Base-by-base conservation (phyloP, 768 basidiomycete species). In the Kwoniella bestiolae region DNA sequence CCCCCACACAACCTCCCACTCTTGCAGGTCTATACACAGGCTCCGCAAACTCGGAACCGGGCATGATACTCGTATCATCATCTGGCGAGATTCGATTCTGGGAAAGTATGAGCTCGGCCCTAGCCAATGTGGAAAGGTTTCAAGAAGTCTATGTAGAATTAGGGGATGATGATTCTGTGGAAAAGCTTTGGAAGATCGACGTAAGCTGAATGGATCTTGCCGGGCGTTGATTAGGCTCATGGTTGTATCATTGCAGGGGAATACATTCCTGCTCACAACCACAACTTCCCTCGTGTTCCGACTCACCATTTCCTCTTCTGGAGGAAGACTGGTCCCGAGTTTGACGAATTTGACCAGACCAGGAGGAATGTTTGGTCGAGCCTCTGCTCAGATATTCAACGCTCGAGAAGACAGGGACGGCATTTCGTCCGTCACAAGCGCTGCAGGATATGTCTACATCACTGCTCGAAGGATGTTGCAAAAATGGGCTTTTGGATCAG, bases 51-150 rank as follows among this genome's bases (percentile, higher is more conserved):
- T 86, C 90, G 45, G 94, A 97, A 82, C 94, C 94, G 3, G 93
- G 93, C 26, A 86, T 95, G 41, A 87, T 96, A 46, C 85, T 94
- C 56, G 82, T 91, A 55, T 89, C 90, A 7, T 82, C 86, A 5
- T 82, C 85, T 0, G 94, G 94, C 3, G 83, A 87, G 68, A 82
- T 92, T 60, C 87, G 91, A 38, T 91, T 91, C 78, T 97, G 94
- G 94, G 89, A 93, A 61, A 89, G 88, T 65, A 89, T 94, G 66
- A 73, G 73, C 25, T 46, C 73, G 9, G 79, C 80, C 7, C 71
- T 83, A 25, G 72, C 78, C 16, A 82, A 79, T 38, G 78, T 75
- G 12, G 82, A 81, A 29, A 69, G 81, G 12, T 82, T 65, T 58
- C 72, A 75, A 29, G 45, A 66, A 3, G 52, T 69, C 9, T 51